Percentiles rank a stretch among this genome's conserved stretches.
These are phyloP conservation scores for Saturnispora mendoncae DNA, from an alignment of 805 yeast species.

Conservation along the genomic window DNA sequence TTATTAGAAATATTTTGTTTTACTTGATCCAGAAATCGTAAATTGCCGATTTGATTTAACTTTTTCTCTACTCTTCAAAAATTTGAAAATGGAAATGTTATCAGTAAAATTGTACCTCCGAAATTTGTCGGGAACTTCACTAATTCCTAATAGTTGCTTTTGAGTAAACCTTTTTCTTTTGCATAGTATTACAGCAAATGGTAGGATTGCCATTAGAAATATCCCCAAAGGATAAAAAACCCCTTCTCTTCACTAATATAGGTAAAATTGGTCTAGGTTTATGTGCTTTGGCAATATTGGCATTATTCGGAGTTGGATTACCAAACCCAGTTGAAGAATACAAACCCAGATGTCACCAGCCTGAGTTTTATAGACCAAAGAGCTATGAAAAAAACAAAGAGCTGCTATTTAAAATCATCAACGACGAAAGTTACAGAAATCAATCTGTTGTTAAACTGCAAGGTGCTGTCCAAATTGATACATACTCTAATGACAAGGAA, in stretches of 20 bases:
- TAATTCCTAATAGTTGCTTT: too few species aligned
- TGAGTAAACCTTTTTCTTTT: neutral
- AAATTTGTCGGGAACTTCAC: neutral
- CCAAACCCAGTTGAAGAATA: neutral
- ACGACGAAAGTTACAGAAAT: slow-evolving; percentile 31
- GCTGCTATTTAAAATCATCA: slow-evolving; percentile 28
- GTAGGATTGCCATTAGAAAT: slow-evolving; percentile 6
- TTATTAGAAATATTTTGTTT: too few species aligned
- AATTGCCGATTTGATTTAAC: too few species aligned
- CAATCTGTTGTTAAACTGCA: slow-evolving; percentile 38
- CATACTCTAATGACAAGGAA: slow-evolving; percentile 51
- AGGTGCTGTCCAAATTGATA: slow-evolving; percentile 56
- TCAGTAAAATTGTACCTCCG: neutral
- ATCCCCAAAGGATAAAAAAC: neutral
- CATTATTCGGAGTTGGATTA: neutral
- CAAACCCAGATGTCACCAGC: slow-evolving; percentile 14
- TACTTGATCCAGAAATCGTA: too few species aligned
- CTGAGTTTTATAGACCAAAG: slow-evolving; percentile 23
- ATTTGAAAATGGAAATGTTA: too few species aligned
- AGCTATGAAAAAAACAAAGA: slow-evolving; percentile 28
- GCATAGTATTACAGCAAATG: neutral
- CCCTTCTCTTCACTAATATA: neutral
- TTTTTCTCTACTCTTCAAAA: too few species aligned
- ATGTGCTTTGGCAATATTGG: neutral
- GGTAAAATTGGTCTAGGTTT: slow-evolving; percentile 1